Base-by-base conservation (phyloP, 2,329 filamentous ascomycete genomes). In the Pseudogymnoascus sp. region DNA sequence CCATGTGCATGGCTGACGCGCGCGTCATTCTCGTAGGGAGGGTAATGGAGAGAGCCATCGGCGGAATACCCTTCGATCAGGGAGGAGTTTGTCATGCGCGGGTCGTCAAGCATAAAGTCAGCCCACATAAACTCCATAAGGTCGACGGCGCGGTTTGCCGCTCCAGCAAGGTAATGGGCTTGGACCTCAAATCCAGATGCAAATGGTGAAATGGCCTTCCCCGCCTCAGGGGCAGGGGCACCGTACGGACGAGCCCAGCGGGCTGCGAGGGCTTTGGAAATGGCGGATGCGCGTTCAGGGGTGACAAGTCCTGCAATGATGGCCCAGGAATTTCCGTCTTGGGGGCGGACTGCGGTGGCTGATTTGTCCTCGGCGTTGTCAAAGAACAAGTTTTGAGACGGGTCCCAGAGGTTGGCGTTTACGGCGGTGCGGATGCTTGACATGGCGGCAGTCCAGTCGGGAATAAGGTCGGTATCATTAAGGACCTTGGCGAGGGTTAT, bases 251-350 rank as follows among this genome's bases (percentile, higher is more conserved):
- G 45, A 18, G 8, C 45, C 45, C 45, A 52, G 63, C 73, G 75
- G 30, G 18, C 45, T 30, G 45, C 45, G n/a, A 52, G 26, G 23
- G 45, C 23, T 13, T 28, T 52, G 5, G 45, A 52, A 19, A 52
- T 82, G 5, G 73, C 65, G 0, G 74, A 74, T 3, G 83, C 73
- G 10, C 68, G 70, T 2, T 71, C 63, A 2, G 77, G 77, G 52
- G 83, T 78, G 71, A 6, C 45, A 4, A 52, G 70, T 63, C 18
- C 69, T 63, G 61, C 72, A 65, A 2, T 71, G 3, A 83, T 67
- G 0, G 80, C 76, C 68, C 84, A 74, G 59, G 77, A 75, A 69
- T 85, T 85, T 10, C 77, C 81, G 63, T 84, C 82, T 70, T 87
- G 82, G 0, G 82, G 81, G 62, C 81, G 73, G 3, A 87, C 72